phyloP scores from a whole-genome alignment of 495 filamentous ascomycete genomes.

The Tuber borchii region DNA sequence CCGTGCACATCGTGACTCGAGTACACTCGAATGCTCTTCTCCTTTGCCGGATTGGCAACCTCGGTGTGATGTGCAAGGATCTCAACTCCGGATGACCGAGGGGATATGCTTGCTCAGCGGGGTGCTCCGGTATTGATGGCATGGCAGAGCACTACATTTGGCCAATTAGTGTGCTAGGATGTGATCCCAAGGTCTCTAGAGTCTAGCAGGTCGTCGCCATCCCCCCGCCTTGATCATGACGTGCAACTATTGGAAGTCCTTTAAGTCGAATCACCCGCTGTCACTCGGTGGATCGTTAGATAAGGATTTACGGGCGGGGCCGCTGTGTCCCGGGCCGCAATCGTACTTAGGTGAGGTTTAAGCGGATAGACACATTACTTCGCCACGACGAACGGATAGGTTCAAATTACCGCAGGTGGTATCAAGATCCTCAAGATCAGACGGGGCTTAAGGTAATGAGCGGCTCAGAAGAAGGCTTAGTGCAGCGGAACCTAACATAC shows the following conservation, averaged over 20 bases:
- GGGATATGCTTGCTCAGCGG: not conserved
- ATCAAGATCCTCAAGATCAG: not conserved
- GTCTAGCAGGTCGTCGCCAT: not conserved
- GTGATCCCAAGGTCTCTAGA: not conserved
- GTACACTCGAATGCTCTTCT: not conserved
- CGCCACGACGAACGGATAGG: not conserved
- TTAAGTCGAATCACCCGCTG: not conserved
- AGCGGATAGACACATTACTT: not conserved
- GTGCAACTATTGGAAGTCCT: not conserved
- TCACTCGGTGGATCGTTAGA: not conserved
- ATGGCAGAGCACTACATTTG: not conserved
- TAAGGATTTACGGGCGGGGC: not conserved
- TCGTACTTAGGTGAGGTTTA: not conserved
- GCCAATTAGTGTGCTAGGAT: not conserved
- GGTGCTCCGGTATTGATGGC: not conserved
- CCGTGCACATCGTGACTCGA: not conserved
- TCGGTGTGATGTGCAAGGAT: not conserved
- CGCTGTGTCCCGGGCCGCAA: not conserved
- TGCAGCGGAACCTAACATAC: not conserved
- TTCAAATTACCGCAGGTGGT: not conserved
- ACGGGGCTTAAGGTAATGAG: not conserved
- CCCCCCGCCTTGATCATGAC: not conserved
- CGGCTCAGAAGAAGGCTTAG: not conserved
- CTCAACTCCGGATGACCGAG: not conserved
- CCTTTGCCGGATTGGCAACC: not conserved